Evolutionary conservation across 345 rosid genomes (phyloP).

Genomic region (Hibiscus syriacus): DNA sequence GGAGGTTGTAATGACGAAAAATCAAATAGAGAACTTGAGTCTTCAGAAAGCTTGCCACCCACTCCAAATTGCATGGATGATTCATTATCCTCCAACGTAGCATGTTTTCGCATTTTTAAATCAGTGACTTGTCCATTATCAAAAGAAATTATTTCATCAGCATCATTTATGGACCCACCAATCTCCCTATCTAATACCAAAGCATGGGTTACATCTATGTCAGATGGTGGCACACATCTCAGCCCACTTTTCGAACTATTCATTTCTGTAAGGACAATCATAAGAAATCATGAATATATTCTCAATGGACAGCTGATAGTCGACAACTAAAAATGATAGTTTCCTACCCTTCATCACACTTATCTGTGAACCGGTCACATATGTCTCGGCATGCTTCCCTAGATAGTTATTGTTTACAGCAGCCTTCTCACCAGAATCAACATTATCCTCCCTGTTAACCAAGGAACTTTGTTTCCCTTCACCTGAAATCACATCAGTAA

Average conservation of each 20-base stretch:
- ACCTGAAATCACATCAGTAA: slow-evolving; percentile 1
- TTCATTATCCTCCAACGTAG: slow-evolving; percentile 15
- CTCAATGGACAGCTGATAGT: not conserved
- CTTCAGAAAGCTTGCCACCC: slow-evolving; percentile 35
- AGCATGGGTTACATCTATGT: slow-evolving; percentile 8
- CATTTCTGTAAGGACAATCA: slow-evolving; percentile 17
- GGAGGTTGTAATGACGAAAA: slow-evolving; percentile 24
- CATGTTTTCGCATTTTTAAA: slow-evolving; percentile 13
- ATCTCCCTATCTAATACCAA: slow-evolving; percentile 8
- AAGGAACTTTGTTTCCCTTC: slow-evolving; percentile 30
- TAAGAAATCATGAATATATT: not conserved
- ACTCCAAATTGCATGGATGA: slow-evolving; percentile 22
- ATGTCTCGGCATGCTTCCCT: slow-evolving; percentile 12
- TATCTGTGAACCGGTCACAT: slow-evolving; percentile 12
- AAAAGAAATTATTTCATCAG: slow-evolving; percentile 12
- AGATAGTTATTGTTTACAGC: slow-evolving; percentile 14
- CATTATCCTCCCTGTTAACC: slow-evolving; percentile 19
- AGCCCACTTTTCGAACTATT: slow-evolving; percentile 8
- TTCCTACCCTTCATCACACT: slow-evolving; percentile 17
- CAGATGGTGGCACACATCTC: slow-evolving; percentile 3
- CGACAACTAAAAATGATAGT: not conserved
- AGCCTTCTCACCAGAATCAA: slow-evolving; percentile 18
- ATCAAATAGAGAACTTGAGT: slow-evolving; percentile 38
- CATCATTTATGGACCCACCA: not conserved
- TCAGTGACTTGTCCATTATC: slow-evolving; percentile 13